A percentile compares a stretch with the other conserved stretches of the same genome.
Evolutionary conservation across 2,329 filamentous ascomycete species (phyloP).

Genomic region (Gaeumannomyces tritici): DNA sequence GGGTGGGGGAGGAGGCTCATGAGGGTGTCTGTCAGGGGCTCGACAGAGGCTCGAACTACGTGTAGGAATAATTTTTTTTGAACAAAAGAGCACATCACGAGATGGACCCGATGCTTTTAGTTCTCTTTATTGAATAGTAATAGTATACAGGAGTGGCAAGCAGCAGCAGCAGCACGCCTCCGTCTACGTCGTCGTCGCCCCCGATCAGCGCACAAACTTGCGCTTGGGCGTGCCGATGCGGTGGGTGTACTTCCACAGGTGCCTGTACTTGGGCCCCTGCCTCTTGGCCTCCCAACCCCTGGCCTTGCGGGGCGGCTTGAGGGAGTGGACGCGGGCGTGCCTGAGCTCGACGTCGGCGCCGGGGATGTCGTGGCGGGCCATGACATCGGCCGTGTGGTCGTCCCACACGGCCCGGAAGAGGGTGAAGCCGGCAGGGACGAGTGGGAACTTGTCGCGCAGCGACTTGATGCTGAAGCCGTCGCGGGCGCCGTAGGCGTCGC

Average conservation of each 20-base stretch:
- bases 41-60: no score
- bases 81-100: no score
- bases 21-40: no score
- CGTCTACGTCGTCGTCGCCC: neutral
- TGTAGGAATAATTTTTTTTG: no score
- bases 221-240: constrained; percentile 30
- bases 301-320: constrained; percentile 51
- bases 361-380: constrained; percentile 66
- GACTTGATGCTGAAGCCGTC: constrained; percentile 67
- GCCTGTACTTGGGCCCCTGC: constrained; percentile 54
- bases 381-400: constrained; percentile 75
- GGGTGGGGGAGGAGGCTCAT: no score
- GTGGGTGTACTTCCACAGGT: constrained; percentile 57
- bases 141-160: constrained; percentile 1
- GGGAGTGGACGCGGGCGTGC: constrained; percentile 62
- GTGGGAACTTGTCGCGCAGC: constrained; percentile 59
- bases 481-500: constrained; percentile 39
- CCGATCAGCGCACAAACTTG: constrained; percentile 14
- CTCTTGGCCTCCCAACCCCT: constrained; percentile 59
- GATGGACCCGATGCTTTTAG: neutral
- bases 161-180: neutral
- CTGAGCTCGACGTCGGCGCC: constrained; percentile 80
- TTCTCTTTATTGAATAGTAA: constrained; percentile 1
- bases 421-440: constrained; percentile 70
- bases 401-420: constrained; percentile 90